phyloP scores from a whole-genome alignment of 306 rosid species.

The Malus asiatica region DNA sequence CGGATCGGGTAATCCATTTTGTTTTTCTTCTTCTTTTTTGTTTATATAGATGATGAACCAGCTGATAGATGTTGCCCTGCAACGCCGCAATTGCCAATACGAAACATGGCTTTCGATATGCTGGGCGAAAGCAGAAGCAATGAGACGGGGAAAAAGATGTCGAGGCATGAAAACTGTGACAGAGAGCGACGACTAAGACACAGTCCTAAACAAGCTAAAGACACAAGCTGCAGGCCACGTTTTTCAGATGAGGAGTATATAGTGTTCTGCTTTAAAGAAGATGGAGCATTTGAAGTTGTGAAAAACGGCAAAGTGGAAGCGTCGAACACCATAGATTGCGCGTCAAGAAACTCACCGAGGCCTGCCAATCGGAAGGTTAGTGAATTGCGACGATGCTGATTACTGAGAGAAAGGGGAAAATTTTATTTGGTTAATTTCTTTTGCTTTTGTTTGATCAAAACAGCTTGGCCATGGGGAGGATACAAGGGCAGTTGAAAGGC shows the following conservation, averaged over 20 bases:
- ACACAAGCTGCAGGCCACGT: conserved; percentile 29
- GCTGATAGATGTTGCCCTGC: conserved; percentile 15
- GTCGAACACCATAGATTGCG: conserved; percentile 2
- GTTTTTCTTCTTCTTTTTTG: conserved; percentile 11
- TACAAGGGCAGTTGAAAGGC: conserved; percentile 13
- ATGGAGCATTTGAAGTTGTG: conserved; percentile 46
- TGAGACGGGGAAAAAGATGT: neutral
- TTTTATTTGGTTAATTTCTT: neutral
- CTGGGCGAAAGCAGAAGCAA: neutral
- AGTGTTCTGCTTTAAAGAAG: conserved; percentile 51
- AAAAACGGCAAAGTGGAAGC: conserved; percentile 25
- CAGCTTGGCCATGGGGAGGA: conserved; percentile 43
- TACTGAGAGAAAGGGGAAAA: neutral
- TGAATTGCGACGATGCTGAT: neutral
- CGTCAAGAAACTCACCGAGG: conserved; percentile 24
- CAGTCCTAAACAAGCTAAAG: conserved; percentile 4
- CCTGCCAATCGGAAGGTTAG: conserved; percentile 49
- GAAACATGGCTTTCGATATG: conserved; percentile 20
- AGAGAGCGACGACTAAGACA: conserved; percentile 7
- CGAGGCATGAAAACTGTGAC: conserved; percentile 13
- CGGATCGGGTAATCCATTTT: neutral
- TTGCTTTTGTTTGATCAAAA: conserved; percentile 3
- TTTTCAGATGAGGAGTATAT: conserved; percentile 50
- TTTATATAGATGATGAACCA: conserved; percentile 21
- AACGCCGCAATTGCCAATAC: conserved; percentile 13